Evolutionary conservation across 192 early-diverging fungal genomes (phyloP), one percentile per base, ranked within the genome.

Genomic region (Podila epicladia): DNA sequence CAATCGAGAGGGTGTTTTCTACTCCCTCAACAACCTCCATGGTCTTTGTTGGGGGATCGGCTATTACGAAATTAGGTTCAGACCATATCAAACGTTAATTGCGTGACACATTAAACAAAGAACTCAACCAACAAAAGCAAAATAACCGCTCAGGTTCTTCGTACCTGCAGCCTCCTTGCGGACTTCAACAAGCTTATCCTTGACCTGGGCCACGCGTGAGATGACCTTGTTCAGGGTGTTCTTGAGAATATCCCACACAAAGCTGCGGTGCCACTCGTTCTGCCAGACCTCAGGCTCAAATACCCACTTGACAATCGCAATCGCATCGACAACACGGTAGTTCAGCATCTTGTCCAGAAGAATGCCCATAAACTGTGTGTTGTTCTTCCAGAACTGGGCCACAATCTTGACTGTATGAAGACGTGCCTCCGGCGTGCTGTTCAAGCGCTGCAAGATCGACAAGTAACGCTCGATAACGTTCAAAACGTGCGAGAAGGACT

Each of bases 321-420:
- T 84, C 19, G 96, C 93, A 65, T 97, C 95, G 48, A 98, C 87
- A 5, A 99, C 92, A 35, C 96, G 92, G 85, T 99, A 99, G 82
- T 97, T 97, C 66, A 97, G 84, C 68, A 99, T 86, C 82, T 98
- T 98, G 83, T 96, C 97, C 68, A 98, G 83, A 28, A 96, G 86
- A 69, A 99, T 97, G 17, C 94, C 94, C 82, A 96, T 82, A 80
- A 98, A 96, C 87, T 95, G 97, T 29, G 94, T 90, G 75, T 98
- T 95, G 35, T 89, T 84, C 55, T 83, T 84, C 98, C 98, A 99
- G 84, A 98, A 98, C 33, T 89, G 86, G 35, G 91, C 89, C 6
- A 94, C 89, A 45, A 91, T 93, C 71, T 88, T 82, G 12, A 96
- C 93, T 5, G 94, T 94, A 61, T 94, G 90, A 12, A 92, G 65